phyloP scores from a whole-genome alignment of 352 stramenopile genomes.

The Pythium folliculosum region DNA sequence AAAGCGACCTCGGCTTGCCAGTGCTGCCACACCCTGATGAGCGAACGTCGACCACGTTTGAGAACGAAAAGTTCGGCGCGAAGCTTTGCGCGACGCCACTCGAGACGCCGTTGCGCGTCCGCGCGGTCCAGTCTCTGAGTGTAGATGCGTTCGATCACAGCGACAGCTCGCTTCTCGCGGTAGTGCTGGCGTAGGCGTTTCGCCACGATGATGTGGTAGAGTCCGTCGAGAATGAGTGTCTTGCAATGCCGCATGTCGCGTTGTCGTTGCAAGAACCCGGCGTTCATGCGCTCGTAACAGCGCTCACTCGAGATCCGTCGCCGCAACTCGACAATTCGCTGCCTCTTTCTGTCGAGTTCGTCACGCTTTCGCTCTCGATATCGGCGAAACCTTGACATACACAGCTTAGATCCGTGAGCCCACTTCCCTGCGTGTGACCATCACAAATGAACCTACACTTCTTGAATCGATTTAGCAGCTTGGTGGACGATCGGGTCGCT shows the following conservation, averaged over 20 bases:
- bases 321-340: slow-evolving; percentile 20
- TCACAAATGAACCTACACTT: slow-evolving; percentile 16
- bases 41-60: background rate
- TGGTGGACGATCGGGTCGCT: slow-evolving; percentile 27
- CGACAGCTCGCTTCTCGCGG: slow-evolving; percentile 31
- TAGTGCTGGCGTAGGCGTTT: slow-evolving; percentile 29
- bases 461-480: slow-evolving; percentile 41
- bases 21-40: background rate
- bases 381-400: slow-evolving; percentile 28
- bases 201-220: slow-evolving; percentile 41
- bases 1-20: slow-evolving; percentile 8
- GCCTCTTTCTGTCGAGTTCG: slow-evolving; percentile 11
- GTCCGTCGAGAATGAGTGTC: slow-evolving; percentile 23
- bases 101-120: slow-evolving; percentile 19
- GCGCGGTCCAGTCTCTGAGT: slow-evolving; percentile 20
- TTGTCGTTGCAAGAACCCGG: slow-evolving; percentile 25
- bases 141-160: slow-evolving; percentile 34
- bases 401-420: background rate
- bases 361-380: slow-evolving; percentile 21
- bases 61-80: slow-evolving; percentile 18
- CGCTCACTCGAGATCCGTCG: slow-evolving; percentile 34
- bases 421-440: background rate
- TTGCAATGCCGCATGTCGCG: slow-evolving; percentile 25
- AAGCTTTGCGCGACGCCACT: slow-evolving; percentile 29
- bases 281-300: slow-evolving; percentile 51